Base-by-base conservation (phyloP, 129 eudicot species). In the Artemisia tridentata region DNA sequence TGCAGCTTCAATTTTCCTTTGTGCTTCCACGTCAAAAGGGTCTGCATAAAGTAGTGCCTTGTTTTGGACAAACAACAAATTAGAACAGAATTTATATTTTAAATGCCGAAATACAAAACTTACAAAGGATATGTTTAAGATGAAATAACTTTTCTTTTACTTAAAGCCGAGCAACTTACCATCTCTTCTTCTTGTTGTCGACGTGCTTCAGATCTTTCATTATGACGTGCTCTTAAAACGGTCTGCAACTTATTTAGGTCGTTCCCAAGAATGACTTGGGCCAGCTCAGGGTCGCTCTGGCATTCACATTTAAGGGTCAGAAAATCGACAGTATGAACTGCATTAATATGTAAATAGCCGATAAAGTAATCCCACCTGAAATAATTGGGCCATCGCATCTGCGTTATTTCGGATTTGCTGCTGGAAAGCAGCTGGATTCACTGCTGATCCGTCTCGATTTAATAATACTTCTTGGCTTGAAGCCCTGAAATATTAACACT, bases 21-120 rank as follows among this genome's bases (percentile, higher is more conserved):
- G 98, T 56, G 98, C 97, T 80, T 93, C 96, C 76, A 93, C 96
- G 65, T 93, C 98, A 80, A 93, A 93, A 68, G 98, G 98, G 79
- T 93, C 98, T 55, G 98, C 96, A 74, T 93, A 80, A 17, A 85
- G 92, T 71, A 92, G 87, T 41, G 90, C 91, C 96, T 88, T 23
- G 60, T 61, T 57, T 43, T 52, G 15, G 14, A 27, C 27, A 43
- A 68, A 52, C 61, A 27, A 62, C 61, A 47, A 45, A 62, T 18
- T 61, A 73, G 41, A 73, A 74, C 52, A 55, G 16, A 23, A 4
- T 25, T 68, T 19, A 47, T 46, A n/a, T 67, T 59, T 59, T 51
- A 19, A 73, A 67, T 62, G 51, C 49, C 60, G 15, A 16, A 7
- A 7, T 29, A 48, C 12, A 49, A 6, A 59, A 25, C 41, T 50